phyloP scores from a whole-genome alignment of 352 stramenopile genomes.

The Saprolegnia parasitica region DNA sequence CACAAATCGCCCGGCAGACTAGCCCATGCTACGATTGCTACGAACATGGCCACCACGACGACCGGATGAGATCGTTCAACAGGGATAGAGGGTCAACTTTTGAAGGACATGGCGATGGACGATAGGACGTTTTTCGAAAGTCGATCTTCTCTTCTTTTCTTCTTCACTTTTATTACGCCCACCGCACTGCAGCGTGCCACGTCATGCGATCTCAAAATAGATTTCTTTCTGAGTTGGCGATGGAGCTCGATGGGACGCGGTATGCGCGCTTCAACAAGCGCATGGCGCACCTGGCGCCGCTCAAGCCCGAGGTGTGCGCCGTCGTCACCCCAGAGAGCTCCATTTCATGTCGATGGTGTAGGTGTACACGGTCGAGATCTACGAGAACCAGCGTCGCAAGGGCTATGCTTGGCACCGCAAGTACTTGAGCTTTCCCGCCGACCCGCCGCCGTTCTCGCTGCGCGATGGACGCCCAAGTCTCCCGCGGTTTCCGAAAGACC shows the following conservation, averaged over 20 bases:
- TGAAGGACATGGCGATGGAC: too few species aligned
- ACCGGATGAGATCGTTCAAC: too few species aligned
- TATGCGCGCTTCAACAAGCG: background rate
- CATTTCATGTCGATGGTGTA: background rate
- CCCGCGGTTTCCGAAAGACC: constrained; percentile 18
- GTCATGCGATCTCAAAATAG: constrained; percentile 1
- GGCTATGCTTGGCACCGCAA: constrained; percentile 22
- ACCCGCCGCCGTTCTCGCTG: constrained; percentile 12
- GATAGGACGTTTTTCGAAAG: too few species aligned
- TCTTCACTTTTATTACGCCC: too few species aligned
- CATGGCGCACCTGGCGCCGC: background rate
- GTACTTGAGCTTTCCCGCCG: constrained; percentile 2
- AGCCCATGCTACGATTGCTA: too few species aligned
- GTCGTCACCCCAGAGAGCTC: background rate
- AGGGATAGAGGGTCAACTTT: too few species aligned
- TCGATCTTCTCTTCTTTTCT: too few species aligned
- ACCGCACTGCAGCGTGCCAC: background rate
- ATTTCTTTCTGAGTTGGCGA: background rate
- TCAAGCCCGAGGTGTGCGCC: background rate
- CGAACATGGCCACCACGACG: too few species aligned
- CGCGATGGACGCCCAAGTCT: constrained; percentile 11
- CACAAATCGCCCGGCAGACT: too few species aligned
- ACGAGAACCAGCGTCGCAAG: constrained; percentile 21
- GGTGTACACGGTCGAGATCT: constrained; percentile 24
- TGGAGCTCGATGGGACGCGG: background rate